Conservation (phyloP, 441 rosid species). For the Populus hybrid region DNA sequence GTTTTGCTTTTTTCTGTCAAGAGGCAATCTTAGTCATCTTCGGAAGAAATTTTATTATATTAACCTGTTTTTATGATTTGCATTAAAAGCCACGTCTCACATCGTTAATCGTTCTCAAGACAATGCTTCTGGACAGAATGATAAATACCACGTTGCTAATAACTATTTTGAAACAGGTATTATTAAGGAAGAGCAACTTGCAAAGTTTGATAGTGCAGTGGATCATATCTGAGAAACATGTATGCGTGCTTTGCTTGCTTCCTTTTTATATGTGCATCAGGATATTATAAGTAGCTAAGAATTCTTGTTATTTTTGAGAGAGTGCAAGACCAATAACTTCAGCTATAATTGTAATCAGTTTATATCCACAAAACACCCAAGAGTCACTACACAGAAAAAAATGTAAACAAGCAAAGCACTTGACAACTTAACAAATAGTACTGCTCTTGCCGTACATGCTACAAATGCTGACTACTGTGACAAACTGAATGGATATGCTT, state of each 20-base stretch:
- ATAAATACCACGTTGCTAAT: neutral
- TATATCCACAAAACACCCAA: neutral
- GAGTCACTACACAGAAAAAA: neutral
- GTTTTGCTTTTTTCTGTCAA: neutral
- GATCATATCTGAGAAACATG: conserved; percentile 73
- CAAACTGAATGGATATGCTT: neutral
- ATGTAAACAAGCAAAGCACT: neutral
- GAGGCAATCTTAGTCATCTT: neutral
- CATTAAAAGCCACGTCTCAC: neutral
- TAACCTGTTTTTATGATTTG: neutral
- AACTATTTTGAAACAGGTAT: conserved; percentile 39
- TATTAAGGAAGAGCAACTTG: conserved; percentile 52
- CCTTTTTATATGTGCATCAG: conserved; percentile 8
- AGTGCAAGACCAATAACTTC: neutral
- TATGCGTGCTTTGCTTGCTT: conserved; percentile 37
- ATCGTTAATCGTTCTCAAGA: neutral
- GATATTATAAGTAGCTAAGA: neutral
- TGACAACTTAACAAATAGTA: neutral
- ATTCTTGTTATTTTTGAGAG: neutral
- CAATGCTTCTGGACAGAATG: neutral
- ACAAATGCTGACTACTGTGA: neutral
- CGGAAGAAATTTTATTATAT: neutral
- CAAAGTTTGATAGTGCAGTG: conserved; percentile 55
- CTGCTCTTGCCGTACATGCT: neutral
- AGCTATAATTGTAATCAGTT: neutral